These are phyloP conservation scores for Monilinia vaccinii-corymbosi DNA, from an alignment of 2,329 filamentous ascomycete species.

Conservation along the genomic window DNA sequence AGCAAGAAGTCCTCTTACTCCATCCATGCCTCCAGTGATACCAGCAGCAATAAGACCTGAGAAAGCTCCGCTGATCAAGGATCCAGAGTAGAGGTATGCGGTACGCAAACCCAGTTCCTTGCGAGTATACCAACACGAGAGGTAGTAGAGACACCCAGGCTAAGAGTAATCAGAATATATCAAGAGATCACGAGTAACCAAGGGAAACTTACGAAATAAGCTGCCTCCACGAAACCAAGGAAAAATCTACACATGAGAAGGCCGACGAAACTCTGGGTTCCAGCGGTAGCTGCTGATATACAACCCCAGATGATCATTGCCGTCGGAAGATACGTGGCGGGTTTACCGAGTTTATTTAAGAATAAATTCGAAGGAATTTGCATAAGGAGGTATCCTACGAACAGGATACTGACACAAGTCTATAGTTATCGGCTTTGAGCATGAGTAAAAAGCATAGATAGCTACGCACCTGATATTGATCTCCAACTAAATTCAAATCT, in stretches of 20 bases:
- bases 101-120: slow-evolving; percentile 59
- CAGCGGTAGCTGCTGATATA: slow-evolving; percentile 40
- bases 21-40: slow-evolving; percentile 57
- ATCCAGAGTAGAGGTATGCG: slow-evolving; percentile 58
- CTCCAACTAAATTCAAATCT: slow-evolving; percentile 34
- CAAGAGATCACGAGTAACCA: too few species aligned
- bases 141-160: slow-evolving; percentile 54
- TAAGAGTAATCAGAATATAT: slow-evolving; percentile 14
- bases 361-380: slow-evolving; percentile 41
- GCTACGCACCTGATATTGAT: slow-evolving; percentile 34
- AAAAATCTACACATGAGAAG: slow-evolving; percentile 40
- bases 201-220: slow-evolving; percentile 38
- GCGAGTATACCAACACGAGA: slow-evolving; percentile 60
- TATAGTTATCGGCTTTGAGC: slow-evolving; percentile 15
- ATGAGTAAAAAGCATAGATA: slow-evolving; percentile 1
- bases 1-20: slow-evolving; percentile 44
- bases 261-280: slow-evolving; percentile 37
- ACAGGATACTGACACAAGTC: slow-evolving; percentile 34
- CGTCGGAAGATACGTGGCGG: slow-evolving; percentile 40
- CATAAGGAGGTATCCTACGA: slow-evolving; percentile 33
- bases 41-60: slow-evolving; percentile 56
- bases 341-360: slow-evolving; percentile 39
- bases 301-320: slow-evolving; percentile 42
- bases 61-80: slow-evolving; percentile 62
- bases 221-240: slow-evolving; percentile 45